A percentile compares a stretch with the other conserved stretches of the same genome.
These are phyloP conservation scores for Phytomonas francai DNA, from an alignment of 208 protist genomes.

Conservation along the genomic window DNA sequence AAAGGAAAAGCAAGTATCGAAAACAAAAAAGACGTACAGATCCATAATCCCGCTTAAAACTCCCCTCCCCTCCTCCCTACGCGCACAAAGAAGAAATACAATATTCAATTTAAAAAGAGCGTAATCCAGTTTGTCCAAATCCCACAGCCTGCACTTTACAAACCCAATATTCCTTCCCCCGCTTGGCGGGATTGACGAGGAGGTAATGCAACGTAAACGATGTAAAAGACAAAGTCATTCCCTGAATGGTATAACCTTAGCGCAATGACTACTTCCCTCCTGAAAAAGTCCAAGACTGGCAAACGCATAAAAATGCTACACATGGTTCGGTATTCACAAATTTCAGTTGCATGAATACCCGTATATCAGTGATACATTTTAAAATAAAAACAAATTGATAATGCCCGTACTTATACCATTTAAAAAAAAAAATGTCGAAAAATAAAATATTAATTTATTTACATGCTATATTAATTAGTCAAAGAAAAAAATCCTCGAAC, in stretches of 20 bases:
- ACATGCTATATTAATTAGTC: background rate
- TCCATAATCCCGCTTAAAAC: background rate
- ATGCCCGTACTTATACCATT: background rate
- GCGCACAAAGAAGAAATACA: constrained; percentile 3
- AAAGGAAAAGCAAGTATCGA: constrained; percentile 1
- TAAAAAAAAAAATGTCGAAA: background rate
- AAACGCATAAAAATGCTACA: background rate
- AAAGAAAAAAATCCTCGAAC: background rate
- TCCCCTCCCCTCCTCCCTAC: background rate
- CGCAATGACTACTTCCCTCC: background rate
- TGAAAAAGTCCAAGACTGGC: background rate
- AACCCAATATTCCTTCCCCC: background rate
- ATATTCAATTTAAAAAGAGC: background rate
- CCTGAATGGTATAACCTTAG: background rate
- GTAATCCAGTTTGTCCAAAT: background rate
- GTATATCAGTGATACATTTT: background rate
- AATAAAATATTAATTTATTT: background rate
- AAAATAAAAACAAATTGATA: background rate
- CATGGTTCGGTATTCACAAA: background rate
- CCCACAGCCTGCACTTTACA: background rate
- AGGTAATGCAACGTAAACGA: background rate
- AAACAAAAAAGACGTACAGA: constrained; percentile 11
- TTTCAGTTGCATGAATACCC: background rate
- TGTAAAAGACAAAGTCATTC: background rate
- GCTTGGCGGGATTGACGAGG: background rate